These are phyloP conservation scores for Candida jianshihensis DNA, from an alignment of 805 yeast genomes.

Conservation along the genomic window DNA sequence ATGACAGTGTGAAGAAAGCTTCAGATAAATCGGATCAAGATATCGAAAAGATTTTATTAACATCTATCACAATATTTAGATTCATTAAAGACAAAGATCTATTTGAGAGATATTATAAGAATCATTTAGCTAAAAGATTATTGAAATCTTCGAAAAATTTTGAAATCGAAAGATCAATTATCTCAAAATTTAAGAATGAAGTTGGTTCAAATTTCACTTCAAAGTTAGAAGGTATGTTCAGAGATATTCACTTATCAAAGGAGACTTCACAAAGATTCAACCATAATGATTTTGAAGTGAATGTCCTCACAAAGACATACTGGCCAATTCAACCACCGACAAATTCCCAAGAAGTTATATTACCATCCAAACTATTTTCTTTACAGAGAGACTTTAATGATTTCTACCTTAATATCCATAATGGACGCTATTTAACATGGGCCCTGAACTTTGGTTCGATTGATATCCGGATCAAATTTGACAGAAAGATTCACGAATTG, in stretches of 20 bases:
- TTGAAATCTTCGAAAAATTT: constrained; percentile 36
- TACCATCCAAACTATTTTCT: constrained; percentile 38
- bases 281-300: constrained; percentile 37
- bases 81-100: constrained; percentile 76
- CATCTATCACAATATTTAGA: constrained; percentile 56
- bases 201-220: constrained; percentile 75
- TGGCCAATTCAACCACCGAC: constrained; percentile 55
- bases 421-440: constrained; percentile 65
- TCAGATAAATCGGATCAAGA: constrained; percentile 40
- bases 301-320: constrained; percentile 51
- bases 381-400: constrained; percentile 40
- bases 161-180: constrained; percentile 65
- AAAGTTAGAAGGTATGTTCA: constrained; percentile 79
- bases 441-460: constrained; percentile 78
- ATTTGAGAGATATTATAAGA: constrained; percentile 79
- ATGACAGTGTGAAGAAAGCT: constrained; percentile 47
- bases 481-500: constrained; percentile 65
- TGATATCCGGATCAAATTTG: constrained; percentile 67
- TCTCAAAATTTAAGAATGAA: constrained; percentile 63
- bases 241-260: constrained; percentile 60
- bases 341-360: constrained; percentile 24
- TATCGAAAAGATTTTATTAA: constrained; percentile 38
- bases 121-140: constrained; percentile 78
- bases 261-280: constrained; percentile 38
- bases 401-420: constrained; percentile 44